A percentile compares a stretch with the other conserved stretches of the same genome.
Evolutionary conservation across 2,329 filamentous ascomycete genomes (phyloP).

Genomic region (Botryosphaeria dothidea): DNA sequence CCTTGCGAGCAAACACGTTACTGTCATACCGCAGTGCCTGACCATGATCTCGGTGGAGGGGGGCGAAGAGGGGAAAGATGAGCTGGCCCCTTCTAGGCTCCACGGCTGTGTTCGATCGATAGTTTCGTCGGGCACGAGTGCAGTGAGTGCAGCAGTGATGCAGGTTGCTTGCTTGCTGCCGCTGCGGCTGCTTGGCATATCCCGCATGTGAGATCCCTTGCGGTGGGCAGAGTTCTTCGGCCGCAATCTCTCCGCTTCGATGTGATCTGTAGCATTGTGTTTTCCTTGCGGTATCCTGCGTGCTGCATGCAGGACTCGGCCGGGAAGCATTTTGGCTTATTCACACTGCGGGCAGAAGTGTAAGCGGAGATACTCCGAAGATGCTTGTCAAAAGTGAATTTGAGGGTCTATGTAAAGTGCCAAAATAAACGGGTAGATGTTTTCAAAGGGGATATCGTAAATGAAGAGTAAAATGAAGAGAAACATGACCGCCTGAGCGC

Average conservation of each 20-base stretch:
- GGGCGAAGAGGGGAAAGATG: neutral
- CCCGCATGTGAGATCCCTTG: slow-evolving; percentile 1
- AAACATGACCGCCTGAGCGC: slow-evolving; percentile 1
- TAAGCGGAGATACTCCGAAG: neutral
- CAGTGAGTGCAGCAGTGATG: neutral
- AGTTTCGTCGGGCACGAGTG: slow-evolving; percentile 10
- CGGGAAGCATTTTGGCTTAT: neutral
- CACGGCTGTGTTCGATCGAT: neutral
- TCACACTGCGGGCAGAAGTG: neutral
- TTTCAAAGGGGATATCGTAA: slow-evolving; percentile 9
- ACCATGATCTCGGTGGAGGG: neutral
- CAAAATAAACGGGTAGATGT: neutral
- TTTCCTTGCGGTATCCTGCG: neutral
- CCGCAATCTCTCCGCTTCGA: neutral
- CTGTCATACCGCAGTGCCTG: neutral
- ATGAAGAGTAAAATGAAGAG: neutral
- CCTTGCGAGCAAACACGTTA: too few species aligned
- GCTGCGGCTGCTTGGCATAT: neutral
- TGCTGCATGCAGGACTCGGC: neutral
- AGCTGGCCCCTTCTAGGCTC: neutral
- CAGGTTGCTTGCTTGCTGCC: neutral
- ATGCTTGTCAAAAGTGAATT: neutral
- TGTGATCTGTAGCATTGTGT: slow-evolving; percentile 3
- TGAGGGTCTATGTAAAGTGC: neutral
- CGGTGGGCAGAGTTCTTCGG: neutral